Evolutionary conservation across 441 rosid species (phyloP), one percentile per base, ranked within the genome.

Genomic region (Pelargonium australe): DNA sequence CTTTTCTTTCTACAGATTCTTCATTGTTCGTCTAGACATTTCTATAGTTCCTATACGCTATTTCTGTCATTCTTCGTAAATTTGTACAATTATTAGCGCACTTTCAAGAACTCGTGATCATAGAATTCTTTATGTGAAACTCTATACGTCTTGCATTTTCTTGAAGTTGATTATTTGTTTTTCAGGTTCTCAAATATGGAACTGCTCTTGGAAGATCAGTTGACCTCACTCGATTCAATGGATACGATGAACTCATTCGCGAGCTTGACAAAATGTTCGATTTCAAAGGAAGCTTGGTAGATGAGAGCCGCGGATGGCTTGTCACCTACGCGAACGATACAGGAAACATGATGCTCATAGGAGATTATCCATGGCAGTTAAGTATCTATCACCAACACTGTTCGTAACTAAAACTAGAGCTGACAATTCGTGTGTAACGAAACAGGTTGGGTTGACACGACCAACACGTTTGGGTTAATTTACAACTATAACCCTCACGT

Each of bases 261-360:
- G 75, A 73, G 77, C 80, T 87, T 1, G 89, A 87, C 70, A 73
- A 13, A 43, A 75, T 82, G 87, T 83, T 82, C 57, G 79, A 80
- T 44, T 82, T 82, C 47, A 62, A 68, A 1, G 84, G 89, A 78
- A 75, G 81, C 23, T 68, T 82, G 77, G 58, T 66, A 16, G 73
- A 85, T 19, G 77, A 81, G 40, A 78, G 70, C 61, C 82, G 84
- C n/a, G 81, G 79, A 19, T 70, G 86, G 88, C 73, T 67, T 4
- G 67, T 79, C 40, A 73, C 78, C 12, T 83, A 66, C 73, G 14
- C 41, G 2, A 84, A 81, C 72, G 12, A 70, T 34, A 77, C 76
- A 8, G 82, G 88, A 0, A 79, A 76, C 73, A 65, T 66, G 74
- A 78, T 78, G 82, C 81, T 70, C 7, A 40, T 71, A 10, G 74